Evolutionary conservation across 2,329 filamentous ascomycete genomes (phyloP).

Genomic region (Neospermospora avenae): DNA sequence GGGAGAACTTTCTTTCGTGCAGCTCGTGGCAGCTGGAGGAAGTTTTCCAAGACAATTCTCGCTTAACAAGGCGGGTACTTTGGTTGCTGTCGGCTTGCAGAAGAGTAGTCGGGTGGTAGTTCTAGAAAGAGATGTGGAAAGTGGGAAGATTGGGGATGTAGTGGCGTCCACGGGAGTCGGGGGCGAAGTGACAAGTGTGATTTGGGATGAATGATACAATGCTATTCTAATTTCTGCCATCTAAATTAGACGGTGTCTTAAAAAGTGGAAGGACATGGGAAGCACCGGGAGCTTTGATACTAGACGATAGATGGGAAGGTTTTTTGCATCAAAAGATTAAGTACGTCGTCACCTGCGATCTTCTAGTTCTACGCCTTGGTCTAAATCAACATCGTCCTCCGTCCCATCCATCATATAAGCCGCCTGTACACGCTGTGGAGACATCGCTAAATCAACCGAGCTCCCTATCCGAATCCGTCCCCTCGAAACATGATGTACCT

Average conservation of each 20-base stretch:
- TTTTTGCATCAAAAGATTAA: conserved; percentile 1
- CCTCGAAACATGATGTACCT: conserved; percentile 49
- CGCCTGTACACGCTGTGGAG: conserved; percentile 27
- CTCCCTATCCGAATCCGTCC: conserved; percentile 53
- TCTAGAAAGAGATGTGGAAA: conserved; percentile 39
- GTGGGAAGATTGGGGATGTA: conserved; percentile 39
- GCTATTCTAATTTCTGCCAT: no score
- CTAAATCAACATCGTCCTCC: conserved; percentile 45
- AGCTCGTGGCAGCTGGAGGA: conserved; percentile 45
- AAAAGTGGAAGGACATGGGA: neutral
- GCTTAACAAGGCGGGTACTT: conserved; percentile 43
- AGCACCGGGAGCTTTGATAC: neutral
- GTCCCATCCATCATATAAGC: conserved; percentile 48
- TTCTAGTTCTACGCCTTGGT: conserved; percentile 42
- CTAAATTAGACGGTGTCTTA: no score
- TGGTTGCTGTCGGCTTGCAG: conserved; percentile 46
- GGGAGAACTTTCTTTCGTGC: conserved; percentile 41
- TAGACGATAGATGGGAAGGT: neutral
- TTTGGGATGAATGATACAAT: conserved; percentile 31
- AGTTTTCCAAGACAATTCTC: conserved; percentile 45
- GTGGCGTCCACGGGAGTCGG: conserved; percentile 26
- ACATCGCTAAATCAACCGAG: conserved; percentile 37
- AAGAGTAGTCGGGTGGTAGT: conserved; percentile 41
- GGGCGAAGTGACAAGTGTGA: conserved; percentile 30
- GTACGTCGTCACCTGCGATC: conserved; percentile 23